Evolutionary conservation across 179 eudicot species (phyloP).

Genomic region (Nepenthes alata): DNA sequence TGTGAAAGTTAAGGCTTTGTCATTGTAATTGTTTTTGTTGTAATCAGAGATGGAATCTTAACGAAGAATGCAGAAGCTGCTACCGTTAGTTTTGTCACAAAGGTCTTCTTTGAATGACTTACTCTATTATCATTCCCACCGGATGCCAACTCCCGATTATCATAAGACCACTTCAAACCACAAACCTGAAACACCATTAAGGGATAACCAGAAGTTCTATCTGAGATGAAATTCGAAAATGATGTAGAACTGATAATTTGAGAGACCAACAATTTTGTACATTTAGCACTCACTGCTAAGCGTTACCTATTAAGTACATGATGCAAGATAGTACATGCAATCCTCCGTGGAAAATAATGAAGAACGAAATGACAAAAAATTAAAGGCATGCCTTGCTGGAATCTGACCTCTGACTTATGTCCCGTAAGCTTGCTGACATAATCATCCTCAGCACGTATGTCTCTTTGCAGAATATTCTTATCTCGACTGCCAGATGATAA

Average conservation of each 20-base stretch:
- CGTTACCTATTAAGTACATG: not conserved
- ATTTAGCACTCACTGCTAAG: too few relatives aligned
- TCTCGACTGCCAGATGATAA: slow-evolving; percentile 95
- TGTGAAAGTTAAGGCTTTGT: too few relatives aligned
- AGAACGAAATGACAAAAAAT: not conserved
- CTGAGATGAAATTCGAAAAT: not conserved
- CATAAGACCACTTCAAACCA: slow-evolving; percentile 94
- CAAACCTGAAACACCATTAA: slow-evolving; percentile 47
- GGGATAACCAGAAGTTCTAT: not conserved
- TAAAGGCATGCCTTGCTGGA: not conserved
- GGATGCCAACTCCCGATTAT: slow-evolving; percentile 90
- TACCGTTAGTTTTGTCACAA: too few relatives aligned
- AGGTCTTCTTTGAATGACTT: slow-evolving; percentile 11
- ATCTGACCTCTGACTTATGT: slow-evolving; percentile 83
- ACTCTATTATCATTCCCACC: slow-evolving; percentile 96
- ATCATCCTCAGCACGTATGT: slow-evolving; percentile 69
- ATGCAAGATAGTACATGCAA: too few relatives aligned
- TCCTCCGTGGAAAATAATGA: not conserved
- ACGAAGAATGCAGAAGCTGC: too few relatives aligned
- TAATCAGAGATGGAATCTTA: too few relatives aligned
- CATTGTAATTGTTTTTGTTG: too few relatives aligned
- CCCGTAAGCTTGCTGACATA: slow-evolving; percentile 75
- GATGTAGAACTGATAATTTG: too few relatives aligned
- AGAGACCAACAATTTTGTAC: too few relatives aligned
- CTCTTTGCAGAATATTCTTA: slow-evolving; percentile 79